Evolutionary conservation across 257 asterid genomes (phyloP).

Genomic region (Coffea canephora): DNA sequence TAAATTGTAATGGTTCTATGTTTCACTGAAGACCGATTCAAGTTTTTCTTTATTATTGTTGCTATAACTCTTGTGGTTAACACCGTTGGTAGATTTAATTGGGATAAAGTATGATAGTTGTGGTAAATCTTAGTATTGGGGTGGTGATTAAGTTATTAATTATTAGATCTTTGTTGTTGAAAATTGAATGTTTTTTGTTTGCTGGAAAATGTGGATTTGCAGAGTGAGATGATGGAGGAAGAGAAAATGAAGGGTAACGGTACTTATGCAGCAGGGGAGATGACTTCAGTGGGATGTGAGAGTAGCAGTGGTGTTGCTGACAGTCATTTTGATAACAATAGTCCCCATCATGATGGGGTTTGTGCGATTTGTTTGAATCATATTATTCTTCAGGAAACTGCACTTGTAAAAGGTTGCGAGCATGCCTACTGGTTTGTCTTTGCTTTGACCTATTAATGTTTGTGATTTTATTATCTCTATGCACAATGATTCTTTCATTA

Average conservation of each 20-base stretch:
- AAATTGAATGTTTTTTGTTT: neutral
- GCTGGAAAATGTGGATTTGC: neutral
- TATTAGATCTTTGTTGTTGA: neutral
- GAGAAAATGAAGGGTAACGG: neutral
- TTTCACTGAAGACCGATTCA: neutral
- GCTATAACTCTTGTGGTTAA: neutral
- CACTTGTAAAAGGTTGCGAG: constrained; percentile 99
- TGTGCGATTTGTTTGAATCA: constrained; percentile 82
- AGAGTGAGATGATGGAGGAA: constrained; percentile 15
- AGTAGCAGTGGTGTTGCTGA: constrained; percentile 3
- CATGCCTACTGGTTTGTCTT: constrained; percentile 96
- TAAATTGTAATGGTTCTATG: neutral
- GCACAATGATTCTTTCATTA: no score
- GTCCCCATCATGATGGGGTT: constrained; percentile 45
- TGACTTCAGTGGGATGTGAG: neutral
- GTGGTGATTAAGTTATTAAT: neutral
- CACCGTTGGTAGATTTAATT: neutral
- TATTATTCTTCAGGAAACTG: constrained; percentile 79
- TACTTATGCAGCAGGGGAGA: constrained; percentile 1
- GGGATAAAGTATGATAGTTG: no score
- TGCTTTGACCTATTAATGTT: neutral
- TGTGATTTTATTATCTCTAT: neutral
- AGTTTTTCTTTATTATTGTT: neutral
- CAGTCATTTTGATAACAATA: neutral
- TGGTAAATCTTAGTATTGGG: neutral